phyloP scores from a whole-genome alignment of 352 stramenopile genomes.

The Phytophthora sansomeana region DNA sequence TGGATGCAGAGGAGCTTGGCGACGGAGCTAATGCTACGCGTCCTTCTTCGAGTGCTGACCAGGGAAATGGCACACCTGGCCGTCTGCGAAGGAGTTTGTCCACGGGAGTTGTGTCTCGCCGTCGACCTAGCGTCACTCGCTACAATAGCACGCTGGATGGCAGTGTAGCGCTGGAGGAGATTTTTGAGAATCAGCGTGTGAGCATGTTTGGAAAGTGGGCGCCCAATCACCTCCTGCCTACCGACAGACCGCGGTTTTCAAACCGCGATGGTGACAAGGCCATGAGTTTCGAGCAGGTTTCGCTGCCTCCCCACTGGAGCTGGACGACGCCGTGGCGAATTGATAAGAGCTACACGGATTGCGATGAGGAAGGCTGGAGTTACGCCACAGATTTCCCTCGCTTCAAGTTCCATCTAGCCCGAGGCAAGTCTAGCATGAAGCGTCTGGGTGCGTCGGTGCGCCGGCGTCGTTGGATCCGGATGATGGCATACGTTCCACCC shows the following conservation, averaged over 20 bases:
- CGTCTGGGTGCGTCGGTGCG: constrained; percentile 76
- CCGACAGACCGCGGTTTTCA: constrained; percentile 81
- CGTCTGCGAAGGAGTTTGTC: constrained; percentile 29
- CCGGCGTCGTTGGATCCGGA: constrained; percentile 85
- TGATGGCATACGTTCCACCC: constrained; percentile 81
- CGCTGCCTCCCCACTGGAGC: constrained; percentile 76
- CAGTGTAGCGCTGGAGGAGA: constrained; percentile 84
- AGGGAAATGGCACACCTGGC: background rate
- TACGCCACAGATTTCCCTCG: constrained; percentile 88
- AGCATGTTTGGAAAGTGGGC: constrained; percentile 91
- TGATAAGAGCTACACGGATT: constrained; percentile 90
- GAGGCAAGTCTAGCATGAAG: constrained; percentile 83
- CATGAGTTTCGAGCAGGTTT: constrained; percentile 84
- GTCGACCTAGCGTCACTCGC: constrained; percentile 47
- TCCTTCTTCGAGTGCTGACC: constrained; percentile 5
- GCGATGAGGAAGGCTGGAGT: constrained; percentile 89
- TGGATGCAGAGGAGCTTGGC: constrained; percentile 37
- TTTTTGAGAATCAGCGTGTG: constrained; percentile 90
- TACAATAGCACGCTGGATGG: constrained; percentile 79
- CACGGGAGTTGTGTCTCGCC: constrained; percentile 17
- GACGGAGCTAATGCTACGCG: constrained; percentile 12
- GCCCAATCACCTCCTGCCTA: constrained; percentile 84
- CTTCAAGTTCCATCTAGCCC: constrained; percentile 84
- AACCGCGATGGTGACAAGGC: constrained; percentile 82
- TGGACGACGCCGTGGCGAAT: constrained; percentile 90